Conservation (phyloP, 352 stramenopile genomes). For the Aphanomyces cochlioides region DNA sequence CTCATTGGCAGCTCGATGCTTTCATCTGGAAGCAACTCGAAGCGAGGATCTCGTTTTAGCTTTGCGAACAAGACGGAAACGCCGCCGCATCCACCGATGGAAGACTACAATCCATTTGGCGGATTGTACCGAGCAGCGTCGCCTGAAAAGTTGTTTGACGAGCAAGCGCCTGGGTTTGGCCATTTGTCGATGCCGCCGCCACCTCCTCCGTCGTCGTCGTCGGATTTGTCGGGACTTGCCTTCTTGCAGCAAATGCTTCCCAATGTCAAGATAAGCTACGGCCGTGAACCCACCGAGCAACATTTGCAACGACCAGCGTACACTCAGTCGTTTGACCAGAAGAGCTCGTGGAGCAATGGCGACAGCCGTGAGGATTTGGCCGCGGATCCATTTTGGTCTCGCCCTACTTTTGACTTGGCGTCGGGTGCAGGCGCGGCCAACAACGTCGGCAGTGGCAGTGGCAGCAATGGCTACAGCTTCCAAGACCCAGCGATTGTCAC, state of each 20-base stretch:
- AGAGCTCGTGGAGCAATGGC: constrained; percentile 13
- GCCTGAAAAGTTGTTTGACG: constrained; percentile 8
- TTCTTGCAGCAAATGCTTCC: constrained; percentile 86
- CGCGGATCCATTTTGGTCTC: constrained; percentile 22
- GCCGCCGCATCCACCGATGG: constrained; percentile 31
- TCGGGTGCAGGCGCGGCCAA: background rate
- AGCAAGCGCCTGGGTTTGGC: constrained; percentile 17
- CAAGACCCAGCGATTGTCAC: constrained; percentile 27
- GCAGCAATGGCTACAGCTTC: constrained; percentile 1
- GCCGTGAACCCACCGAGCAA: constrained; percentile 40
- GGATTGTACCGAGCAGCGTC: constrained; percentile 8
- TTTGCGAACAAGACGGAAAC: constrained; percentile 60
- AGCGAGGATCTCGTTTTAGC: constrained; percentile 66
- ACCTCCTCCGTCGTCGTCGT: background rate
- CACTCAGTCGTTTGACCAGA: constrained; percentile 21
- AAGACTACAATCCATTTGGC: constrained; percentile 22
- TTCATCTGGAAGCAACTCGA: constrained; percentile 24
- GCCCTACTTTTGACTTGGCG: background rate
- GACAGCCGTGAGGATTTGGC: background rate
- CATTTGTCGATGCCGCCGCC: constrained; percentile 1
- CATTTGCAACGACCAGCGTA: constrained; percentile 11
- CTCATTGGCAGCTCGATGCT: constrained; percentile 33
- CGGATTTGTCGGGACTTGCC: constrained; percentile 42
- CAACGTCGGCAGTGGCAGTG: no score
- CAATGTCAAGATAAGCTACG: constrained; percentile 86